phyloP scores from a whole-genome alignment of 192 early-diverging fungal genomes.

The Coemansia sp. region DNA sequence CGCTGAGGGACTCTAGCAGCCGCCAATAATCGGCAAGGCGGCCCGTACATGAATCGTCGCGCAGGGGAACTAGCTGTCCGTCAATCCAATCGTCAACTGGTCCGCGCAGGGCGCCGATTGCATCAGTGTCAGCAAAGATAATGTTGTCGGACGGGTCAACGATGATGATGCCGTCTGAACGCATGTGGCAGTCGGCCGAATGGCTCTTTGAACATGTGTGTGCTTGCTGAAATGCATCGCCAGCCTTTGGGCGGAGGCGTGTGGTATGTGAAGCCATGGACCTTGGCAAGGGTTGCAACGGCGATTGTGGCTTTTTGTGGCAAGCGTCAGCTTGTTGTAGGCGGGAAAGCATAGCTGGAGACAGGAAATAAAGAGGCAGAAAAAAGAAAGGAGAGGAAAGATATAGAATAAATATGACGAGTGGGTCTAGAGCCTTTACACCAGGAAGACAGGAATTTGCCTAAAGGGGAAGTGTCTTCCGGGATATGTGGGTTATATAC shows the following conservation, averaged over 20 bases:
- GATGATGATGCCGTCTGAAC: conserved; percentile 42
- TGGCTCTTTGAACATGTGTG: conserved; percentile 9
- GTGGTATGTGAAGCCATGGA: neutral
- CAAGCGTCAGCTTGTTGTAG: neutral
- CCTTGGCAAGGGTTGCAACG: neutral
- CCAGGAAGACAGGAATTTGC: neutral
- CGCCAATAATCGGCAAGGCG: conserved; percentile 27
- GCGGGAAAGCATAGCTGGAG: neutral
- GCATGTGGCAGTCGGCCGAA: conserved; percentile 43
- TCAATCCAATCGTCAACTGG: conserved; percentile 40
- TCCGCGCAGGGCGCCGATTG: conserved; percentile 41
- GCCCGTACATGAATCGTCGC: conserved; percentile 24
- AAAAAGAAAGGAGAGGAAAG: neutral
- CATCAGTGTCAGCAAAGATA: conserved; percentile 38
- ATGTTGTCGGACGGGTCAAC: conserved; percentile 26
- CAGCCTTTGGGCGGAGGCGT: neutral
- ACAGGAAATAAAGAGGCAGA: neutral
- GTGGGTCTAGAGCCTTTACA: neutral
- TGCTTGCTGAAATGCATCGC: neutral
- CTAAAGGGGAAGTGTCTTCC: neutral
- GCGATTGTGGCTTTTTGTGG: neutral
- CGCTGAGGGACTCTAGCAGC: conserved; percentile 24
- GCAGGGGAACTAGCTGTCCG: conserved; percentile 12
- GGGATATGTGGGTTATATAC: neutral
- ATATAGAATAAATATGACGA: neutral